Evolutionary conservation across 148 eudicot genomes (phyloP), one percentile per base, ranked within the genome.

Genomic region (Hydrangea macrophylla): DNA sequence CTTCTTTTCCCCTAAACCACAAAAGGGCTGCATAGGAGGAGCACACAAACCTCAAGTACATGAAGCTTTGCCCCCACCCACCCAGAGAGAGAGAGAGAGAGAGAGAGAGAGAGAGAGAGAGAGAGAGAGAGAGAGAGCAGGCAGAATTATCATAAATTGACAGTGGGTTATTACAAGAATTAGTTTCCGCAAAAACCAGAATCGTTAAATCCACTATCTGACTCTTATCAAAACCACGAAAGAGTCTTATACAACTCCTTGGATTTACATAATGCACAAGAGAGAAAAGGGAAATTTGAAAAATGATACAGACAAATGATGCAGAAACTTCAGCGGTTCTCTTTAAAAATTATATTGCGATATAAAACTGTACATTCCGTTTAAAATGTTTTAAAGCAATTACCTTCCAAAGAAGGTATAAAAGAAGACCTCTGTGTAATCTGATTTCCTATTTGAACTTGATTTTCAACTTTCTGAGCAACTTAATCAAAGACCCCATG

Each of bases 311-410:
- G 5, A 17, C 53, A 48, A 48, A 48, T 15, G 53, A 23, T 30
- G 55, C 23, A 55, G 20, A 45, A 45, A 13, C 59, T 25, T n/a
- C 54, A 10, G 31, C 20, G 23, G 24, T 35, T 23, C 25, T 42
- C 58, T 15, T 66, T 48, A 13, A 24, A 30, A 55, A 54, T 35
- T 55, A 57, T 23, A 40, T 42, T 27, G 15, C 1, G 6, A 27
- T 44, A 55, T 62, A 55, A 54, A 54, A 27, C 75, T 71, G 55
- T 55, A 71, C 62, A 71, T 42, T 40, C 20, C 37, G 17, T 27
- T 15, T 6, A 15, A 10, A 54, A 5, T 22, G 7, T 17, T 25
- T 50, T 7, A 6, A 37, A 62, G 12, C 1, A 25, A 25, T 40
- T 25, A 18, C 33, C 37, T 35, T 27, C 36, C 48, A 22, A 39